Evolutionary conservation across 1,139 yeast genomes (phyloP).

Genomic region (Yamadazyma trypodendri): DNA sequence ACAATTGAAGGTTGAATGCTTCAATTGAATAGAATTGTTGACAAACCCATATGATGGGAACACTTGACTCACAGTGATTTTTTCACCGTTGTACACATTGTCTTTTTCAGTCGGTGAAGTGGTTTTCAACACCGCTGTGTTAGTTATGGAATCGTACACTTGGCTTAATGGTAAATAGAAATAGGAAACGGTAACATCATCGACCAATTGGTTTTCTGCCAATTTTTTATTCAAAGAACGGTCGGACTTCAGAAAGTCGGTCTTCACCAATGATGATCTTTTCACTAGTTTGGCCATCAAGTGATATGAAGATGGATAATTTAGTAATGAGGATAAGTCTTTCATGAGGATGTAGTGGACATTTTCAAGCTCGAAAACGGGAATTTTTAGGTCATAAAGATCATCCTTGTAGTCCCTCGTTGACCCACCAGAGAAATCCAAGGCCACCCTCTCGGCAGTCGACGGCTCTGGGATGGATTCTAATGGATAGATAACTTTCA

Average conservation of each 20-base stretch:
- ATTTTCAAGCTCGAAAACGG: constrained; percentile 11
- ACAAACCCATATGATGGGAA: constrained; percentile 44
- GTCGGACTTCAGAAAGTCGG: constrained; percentile 22
- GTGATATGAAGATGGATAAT: constrained; percentile 46
- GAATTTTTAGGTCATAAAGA: constrained; percentile 8
- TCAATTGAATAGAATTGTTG: constrained; percentile 28
- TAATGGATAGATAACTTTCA: constrained; percentile 5
- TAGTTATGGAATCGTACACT: constrained; percentile 19
- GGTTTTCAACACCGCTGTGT: constrained; percentile 19
- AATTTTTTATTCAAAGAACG: constrained; percentile 24
- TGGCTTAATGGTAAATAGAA: constrained; percentile 29
- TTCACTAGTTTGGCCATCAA: constrained; percentile 29
- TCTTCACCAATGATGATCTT: constrained; percentile 19
- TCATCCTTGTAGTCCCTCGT: not conserved
- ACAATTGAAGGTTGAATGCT: constrained; percentile 37
- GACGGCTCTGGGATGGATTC: constrained; percentile 2
- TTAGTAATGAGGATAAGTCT: constrained; percentile 37
- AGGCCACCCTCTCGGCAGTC: not conserved
- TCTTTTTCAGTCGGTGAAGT: not conserved
- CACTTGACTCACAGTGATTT: constrained; percentile 37
- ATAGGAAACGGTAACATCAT: constrained; percentile 20
- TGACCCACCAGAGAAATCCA: not conserved
- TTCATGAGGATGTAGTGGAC: constrained; percentile 27
- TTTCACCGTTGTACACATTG: constrained; percentile 14
- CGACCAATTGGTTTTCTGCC: constrained; percentile 21